These are phyloP conservation scores for Petrea volubilis DNA, from an alignment of 257 asterid species.

Conservation along the genomic window DNA sequence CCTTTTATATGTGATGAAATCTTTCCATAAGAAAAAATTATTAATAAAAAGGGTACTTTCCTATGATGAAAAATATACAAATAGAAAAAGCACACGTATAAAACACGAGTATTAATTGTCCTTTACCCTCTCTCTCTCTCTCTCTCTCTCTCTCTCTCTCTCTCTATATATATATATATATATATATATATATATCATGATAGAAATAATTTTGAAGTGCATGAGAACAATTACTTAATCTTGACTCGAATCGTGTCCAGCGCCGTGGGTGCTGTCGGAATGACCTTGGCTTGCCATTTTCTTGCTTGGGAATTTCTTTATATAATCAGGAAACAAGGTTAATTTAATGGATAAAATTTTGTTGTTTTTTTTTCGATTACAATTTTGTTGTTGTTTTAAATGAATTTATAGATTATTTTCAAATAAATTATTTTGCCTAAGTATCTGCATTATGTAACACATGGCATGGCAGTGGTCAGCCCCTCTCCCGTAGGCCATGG, in stretches of 20 bases:
- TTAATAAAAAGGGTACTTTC: too few relatives aligned
- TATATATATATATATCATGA: too few relatives aligned
- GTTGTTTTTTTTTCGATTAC: too few relatives aligned
- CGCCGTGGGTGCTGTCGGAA: slow-evolving; percentile 12
- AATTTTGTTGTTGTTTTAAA: neutral
- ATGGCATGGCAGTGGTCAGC: slow-evolving; percentile 20
- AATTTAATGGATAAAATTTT: neutral
- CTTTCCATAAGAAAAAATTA: too few relatives aligned
- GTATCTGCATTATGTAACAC: slow-evolving; percentile 30
- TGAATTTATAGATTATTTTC: slow-evolving; percentile 25
- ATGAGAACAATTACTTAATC: slow-evolving; percentile 31
- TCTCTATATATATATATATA: too few relatives aligned
- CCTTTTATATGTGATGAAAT: too few relatives aligned
- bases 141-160: too few relatives aligned
- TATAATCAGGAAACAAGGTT: neutral
- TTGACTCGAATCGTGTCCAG: slow-evolving; percentile 31
- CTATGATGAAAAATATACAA: too few relatives aligned
- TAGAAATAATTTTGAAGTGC: neutral
- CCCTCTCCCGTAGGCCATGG: slow-evolving; percentile 8
- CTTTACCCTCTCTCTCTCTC: too few relatives aligned
- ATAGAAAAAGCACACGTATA: too few relatives aligned
- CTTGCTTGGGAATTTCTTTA: neutral
- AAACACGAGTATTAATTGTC: too few relatives aligned
- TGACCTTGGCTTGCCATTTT: slow-evolving; percentile 46
- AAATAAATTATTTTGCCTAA: slow-evolving; percentile 13